These are phyloP conservation scores for Adansonia madagascariensis DNA, from an alignment of 441 rosid species.

Conservation along the genomic window DNA sequence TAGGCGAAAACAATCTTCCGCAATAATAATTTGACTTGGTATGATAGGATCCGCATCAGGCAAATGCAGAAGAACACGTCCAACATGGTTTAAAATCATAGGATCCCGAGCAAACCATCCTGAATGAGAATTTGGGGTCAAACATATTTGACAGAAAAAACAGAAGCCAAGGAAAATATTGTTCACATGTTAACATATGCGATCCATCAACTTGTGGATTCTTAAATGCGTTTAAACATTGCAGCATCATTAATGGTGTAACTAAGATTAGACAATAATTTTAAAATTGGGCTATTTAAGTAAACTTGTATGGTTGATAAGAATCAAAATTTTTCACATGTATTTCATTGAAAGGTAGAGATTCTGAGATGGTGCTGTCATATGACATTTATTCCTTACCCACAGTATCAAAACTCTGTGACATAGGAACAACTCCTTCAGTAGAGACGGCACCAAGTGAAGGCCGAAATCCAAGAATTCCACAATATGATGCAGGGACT, in stretches of 20 bases:
- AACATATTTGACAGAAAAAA: neutral
- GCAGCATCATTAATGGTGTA: neutral
- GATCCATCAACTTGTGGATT: neutral
- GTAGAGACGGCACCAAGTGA: conserved; percentile 64
- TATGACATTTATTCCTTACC: conserved; percentile 47
- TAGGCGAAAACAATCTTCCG: conserved; percentile 77
- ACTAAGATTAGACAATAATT: neutral
- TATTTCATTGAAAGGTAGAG: neutral
- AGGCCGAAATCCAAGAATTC: conserved; percentile 83
- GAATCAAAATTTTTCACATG: neutral
- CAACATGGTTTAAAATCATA: conserved; percentile 57
- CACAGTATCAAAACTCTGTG: conserved; percentile 90
- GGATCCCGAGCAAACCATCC: conserved; percentile 64
- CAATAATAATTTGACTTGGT: conserved; percentile 55
- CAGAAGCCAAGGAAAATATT: neutral
- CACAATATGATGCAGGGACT: conserved; percentile 87
- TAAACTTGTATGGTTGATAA: neutral
- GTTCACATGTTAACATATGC: neutral
- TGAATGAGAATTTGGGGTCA: conserved; percentile 32
- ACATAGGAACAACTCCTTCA: conserved; percentile 77
- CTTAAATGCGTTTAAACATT: neutral
- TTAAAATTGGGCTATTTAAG: neutral
- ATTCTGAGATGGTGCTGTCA: neutral
- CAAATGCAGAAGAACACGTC: conserved; percentile 59
- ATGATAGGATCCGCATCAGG: conserved; percentile 36